These are phyloP conservation scores for Stenocarpella maydis DNA, from an alignment of 2,329 filamentous ascomycete species.

Conservation along the genomic window DNA sequence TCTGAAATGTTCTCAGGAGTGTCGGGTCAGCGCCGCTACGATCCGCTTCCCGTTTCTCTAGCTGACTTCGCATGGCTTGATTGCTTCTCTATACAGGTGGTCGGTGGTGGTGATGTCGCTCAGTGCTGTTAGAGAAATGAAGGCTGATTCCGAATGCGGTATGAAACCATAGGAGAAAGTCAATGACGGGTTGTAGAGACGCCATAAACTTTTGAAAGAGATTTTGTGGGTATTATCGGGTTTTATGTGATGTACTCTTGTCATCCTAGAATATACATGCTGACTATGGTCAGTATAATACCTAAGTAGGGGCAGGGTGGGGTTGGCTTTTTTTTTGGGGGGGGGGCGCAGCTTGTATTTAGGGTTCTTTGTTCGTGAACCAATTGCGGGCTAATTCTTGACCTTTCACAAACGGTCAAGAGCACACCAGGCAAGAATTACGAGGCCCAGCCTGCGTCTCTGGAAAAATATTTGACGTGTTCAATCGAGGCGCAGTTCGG, in stretches of 20 bases:
- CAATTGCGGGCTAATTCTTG: neutral
- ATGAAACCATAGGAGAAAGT: neutral
- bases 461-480: slow-evolving; percentile 7
- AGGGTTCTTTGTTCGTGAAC: neutral
- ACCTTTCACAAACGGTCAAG: neutral
- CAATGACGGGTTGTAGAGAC: neutral
- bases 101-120: neutral
- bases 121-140: too few species aligned
- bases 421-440: neutral
- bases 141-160: too few species aligned
- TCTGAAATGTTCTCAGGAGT: slow-evolving; percentile 45
- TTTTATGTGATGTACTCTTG: neutral
- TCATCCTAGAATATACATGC: neutral
- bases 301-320: neutral
- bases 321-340: neutral
- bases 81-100: neutral
- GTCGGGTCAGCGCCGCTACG: neutral
- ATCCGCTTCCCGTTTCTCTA: neutral
- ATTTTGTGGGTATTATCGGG: neutral
- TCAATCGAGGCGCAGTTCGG: slow-evolving; percentile 11
- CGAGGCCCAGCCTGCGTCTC: neutral
- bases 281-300: neutral
- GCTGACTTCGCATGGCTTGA: neutral
- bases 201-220: neutral
- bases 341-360: neutral